Percentiles rank a stretch among this genome's conserved stretches.
phyloP scores from a whole-genome alignment of 2,329 filamentous ascomycete species.

The Chalaropsis ovoidea region DNA sequence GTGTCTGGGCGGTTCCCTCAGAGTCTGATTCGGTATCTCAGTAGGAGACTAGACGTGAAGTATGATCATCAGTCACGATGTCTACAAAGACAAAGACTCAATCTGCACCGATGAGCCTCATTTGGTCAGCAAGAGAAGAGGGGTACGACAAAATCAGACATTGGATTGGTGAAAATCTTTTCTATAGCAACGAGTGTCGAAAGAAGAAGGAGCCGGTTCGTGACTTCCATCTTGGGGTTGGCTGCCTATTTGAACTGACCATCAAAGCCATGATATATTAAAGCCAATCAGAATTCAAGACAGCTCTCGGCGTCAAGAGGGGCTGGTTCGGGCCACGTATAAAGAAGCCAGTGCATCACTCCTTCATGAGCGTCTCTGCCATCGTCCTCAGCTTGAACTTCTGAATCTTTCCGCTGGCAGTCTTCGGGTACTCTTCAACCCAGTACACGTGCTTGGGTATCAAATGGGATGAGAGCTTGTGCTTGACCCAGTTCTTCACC shows the following conservation, averaged over 20 bases:
- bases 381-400: slow-evolving; percentile 75
- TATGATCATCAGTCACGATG: background rate
- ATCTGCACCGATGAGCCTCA: background rate
- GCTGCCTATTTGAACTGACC: background rate
- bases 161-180: background rate
- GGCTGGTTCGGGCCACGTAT: no score
- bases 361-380: slow-evolving; percentile 37
- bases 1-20: background rate
- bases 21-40: background rate
- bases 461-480: slow-evolving; percentile 60
- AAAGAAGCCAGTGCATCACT: no score
- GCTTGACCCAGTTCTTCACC: slow-evolving; percentile 61
- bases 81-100: background rate
- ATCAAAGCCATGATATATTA: background rate
- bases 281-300: background rate
- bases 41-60: background rate
- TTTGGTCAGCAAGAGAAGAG: background rate
- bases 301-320: background rate
- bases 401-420: slow-evolving; percentile 91
- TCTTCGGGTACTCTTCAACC: slow-evolving; percentile 79
- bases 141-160: background rate
- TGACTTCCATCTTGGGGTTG: background rate
- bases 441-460: slow-evolving; percentile 88
- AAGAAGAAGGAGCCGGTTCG: slow-evolving; percentile 12
- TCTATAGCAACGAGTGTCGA: background rate